Percentiles rank a stretch among this genome's conserved stretches.
Evolutionary conservation across 805 yeast genomes (phyloP).

Genomic region (Candida piceae): DNA sequence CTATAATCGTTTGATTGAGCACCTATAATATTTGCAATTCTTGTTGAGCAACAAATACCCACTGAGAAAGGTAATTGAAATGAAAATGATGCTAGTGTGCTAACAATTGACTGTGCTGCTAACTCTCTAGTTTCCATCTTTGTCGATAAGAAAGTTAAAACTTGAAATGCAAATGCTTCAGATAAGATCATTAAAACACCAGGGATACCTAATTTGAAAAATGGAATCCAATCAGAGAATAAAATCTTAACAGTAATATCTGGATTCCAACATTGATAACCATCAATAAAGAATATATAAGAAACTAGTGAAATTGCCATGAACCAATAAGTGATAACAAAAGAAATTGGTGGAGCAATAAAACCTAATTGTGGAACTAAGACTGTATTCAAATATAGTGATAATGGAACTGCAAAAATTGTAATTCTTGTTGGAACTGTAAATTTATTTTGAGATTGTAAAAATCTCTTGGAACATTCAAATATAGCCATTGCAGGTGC

Average conservation of each 20-base stretch:
- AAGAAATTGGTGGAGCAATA: constrained; percentile 68
- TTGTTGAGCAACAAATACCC: constrained; percentile 46
- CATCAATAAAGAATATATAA: constrained; percentile 56
- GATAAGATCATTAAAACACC: constrained; percentile 53
- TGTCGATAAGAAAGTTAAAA: constrained; percentile 46
- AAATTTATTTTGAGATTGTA: constrained; percentile 73
- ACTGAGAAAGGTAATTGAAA: constrained; percentile 51
- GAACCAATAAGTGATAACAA: constrained; percentile 61
- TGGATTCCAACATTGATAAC: constrained; percentile 58
- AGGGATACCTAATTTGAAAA: constrained; percentile 44
- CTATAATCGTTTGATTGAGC: constrained; percentile 36
- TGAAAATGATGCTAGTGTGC: constrained; percentile 43
- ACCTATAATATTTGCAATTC: constrained; percentile 51
- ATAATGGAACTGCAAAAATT: constrained; percentile 62
- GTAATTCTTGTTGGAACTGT: constrained; percentile 70
- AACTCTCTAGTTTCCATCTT: constrained; percentile 42
- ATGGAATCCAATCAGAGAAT: constrained; percentile 37
- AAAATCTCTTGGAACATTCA: constrained; percentile 66
- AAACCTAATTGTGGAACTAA: constrained; percentile 63
- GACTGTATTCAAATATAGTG: constrained; percentile 52
- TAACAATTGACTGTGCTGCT: constrained; percentile 49
- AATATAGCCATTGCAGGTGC: constrained; percentile 63
- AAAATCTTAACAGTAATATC: constrained; percentile 25
- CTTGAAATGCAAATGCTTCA: constrained; percentile 52
- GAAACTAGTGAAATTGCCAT: constrained; percentile 51